Evolutionary conservation across 2,329 filamentous ascomycete genomes (phyloP), one percentile per base, ranked within the genome.

Genomic region (Calonectria henricotiae): DNA sequence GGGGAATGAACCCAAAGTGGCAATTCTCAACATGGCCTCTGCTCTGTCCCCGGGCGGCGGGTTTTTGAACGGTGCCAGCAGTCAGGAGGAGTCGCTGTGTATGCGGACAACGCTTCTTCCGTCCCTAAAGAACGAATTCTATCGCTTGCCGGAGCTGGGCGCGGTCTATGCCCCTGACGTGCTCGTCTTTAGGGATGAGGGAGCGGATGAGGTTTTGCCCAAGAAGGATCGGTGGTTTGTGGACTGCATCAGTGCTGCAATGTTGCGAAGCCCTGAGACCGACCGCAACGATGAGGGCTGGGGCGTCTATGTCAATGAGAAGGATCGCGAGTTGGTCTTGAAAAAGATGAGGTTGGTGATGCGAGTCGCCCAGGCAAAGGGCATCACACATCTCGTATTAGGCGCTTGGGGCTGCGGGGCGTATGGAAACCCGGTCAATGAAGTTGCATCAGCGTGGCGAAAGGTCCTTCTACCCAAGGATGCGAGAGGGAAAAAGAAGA

Each of bases 331-430:
- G 44, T 71, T 87, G 9, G 85, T 85, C 0, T 74, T 85, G 30
- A 79, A 80, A 7, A 91, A 91, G 80, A 91, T 92, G 85, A 83
- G 83, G 30, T 85, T 83, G 6, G 89, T 91, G 1, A 76, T 92
- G 78, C 83, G 89, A 1, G 86, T 91, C 5, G 83, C 85, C 2
- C 78, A 83, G 9, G 76, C 80, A 1, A 85, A 85, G 68, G 86
- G 86, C 0, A 83, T 83, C 4, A 82, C 80, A 43, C 85, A 82
- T 66, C 74, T 92, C 0, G 87, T 92, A 0, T 81, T 92, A 0
- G 90, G 90, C 0, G 89, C 90, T 0, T 92, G 90, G 89, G 90
- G 90, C 0, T 91, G 89, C 70, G 90, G 90, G 3, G 89, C 89
- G 0, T 90, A 91, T 68, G 89, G 89, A 0, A 92, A 92, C 71